Evolutionary conservation across 805 yeast genomes (phyloP).

Genomic region (Candida pseudoglaebosa): DNA sequence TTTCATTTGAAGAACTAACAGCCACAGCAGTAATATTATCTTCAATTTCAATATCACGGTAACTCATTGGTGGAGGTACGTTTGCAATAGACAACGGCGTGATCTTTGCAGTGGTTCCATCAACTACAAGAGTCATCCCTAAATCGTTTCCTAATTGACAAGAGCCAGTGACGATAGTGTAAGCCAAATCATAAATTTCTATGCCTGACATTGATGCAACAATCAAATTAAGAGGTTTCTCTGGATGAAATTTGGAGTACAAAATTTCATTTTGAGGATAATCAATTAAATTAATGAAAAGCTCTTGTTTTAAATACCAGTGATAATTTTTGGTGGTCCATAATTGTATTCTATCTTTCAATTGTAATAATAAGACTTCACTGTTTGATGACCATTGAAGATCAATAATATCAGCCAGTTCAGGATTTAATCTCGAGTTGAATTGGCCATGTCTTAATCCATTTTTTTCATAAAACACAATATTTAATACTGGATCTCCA

Average conservation of each 20-base stretch:
- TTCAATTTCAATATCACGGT: slow-evolving; percentile 54
- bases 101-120: slow-evolving; percentile 64
- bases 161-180: slow-evolving; percentile 64
- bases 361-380: slow-evolving; percentile 69
- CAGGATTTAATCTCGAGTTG: slow-evolving; percentile 55
- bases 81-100: slow-evolving; percentile 84
- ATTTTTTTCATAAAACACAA: slow-evolving; percentile 87
- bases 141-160: slow-evolving; percentile 61
- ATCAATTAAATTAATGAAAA: slow-evolving; percentile 28
- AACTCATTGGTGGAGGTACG: slow-evolving; percentile 92
- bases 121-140: slow-evolving; percentile 79
- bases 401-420: slow-evolving; percentile 40
- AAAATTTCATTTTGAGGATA: slow-evolving; percentile 25
- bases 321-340: slow-evolving; percentile 94
- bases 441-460: slow-evolving; percentile 92
- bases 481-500: slow-evolving; percentile 42
- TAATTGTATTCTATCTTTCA: slow-evolving; percentile 62
- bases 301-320: slow-evolving; percentile 90
- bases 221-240: slow-evolving; percentile 73
- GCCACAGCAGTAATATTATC: slow-evolving; percentile 62
- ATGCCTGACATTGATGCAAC: slow-evolving; percentile 51
- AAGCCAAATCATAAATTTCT: slow-evolving; percentile 65
- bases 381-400: slow-evolving; percentile 80
- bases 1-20: slow-evolving; percentile 53
- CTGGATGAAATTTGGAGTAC: slow-evolving; percentile 81